Evolutionary conservation across 768 basidiomycete genomes (phyloP).

Genomic region (Phylloporus sp.): DNA sequence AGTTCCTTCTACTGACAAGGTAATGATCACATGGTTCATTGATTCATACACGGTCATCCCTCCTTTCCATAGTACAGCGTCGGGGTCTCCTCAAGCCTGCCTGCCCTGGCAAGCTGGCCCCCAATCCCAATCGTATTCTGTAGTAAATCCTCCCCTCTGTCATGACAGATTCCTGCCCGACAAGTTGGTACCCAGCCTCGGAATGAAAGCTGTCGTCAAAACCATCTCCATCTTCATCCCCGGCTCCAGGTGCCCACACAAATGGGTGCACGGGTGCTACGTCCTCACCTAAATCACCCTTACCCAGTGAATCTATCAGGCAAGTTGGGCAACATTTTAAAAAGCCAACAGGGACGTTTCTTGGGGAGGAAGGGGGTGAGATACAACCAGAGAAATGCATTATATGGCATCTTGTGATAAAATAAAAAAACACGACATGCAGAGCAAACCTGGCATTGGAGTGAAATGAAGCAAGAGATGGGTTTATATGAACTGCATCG

Average conservation of each 20-base stretch:
- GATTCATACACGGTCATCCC: conserved; percentile 10
- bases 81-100: conserved; percentile 61
- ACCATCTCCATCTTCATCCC: conserved; percentile 36
- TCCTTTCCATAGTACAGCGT: conserved; percentile 45
- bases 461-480: conserved; percentile 2
- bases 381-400: conserved; percentile 16
- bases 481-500: conserved; percentile 36
- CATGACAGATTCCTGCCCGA: conserved; percentile 11
- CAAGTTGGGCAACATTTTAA: conserved; percentile 44
- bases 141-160: conserved; percentile 56
- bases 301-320: conserved; percentile 54
- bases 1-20: conserved; percentile 24
- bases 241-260: conserved; percentile 35
- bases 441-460: conserved; percentile 8
- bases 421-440: conserved; percentile 9
- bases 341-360: conserved; percentile 11
- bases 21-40: conserved; percentile 18
- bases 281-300: conserved; percentile 38
- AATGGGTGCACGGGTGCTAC: conserved; percentile 58
- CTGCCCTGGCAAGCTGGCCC: conserved; percentile 44
- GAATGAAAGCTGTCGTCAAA: conserved; percentile 55
- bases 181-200: conserved; percentile 35
- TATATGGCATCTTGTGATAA: conserved; percentile 16
- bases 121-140: conserved; percentile 64
- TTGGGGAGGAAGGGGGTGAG: conserved; percentile 10